Evolutionary conservation across 148 eudicot genomes (phyloP), one percentile per base, ranked within the genome.

Genomic region (Linanthus parryae): DNA sequence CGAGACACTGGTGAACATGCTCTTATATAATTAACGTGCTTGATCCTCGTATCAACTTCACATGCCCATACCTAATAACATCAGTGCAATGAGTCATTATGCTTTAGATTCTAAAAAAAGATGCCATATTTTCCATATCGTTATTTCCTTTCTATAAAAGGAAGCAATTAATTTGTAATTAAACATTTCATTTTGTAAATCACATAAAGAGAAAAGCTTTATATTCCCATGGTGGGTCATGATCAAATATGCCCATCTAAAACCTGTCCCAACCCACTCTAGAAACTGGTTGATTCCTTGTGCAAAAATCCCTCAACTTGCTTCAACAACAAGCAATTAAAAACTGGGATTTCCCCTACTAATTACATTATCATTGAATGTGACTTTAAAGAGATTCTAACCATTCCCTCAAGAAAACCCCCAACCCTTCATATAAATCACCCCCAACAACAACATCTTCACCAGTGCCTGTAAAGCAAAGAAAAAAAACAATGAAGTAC

Each of bases 401-500:
- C n/a, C n/a, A n/a, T n/a, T n/a, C n/a, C n/a, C n/a, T n/a, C n/a
- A n/a, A n/a, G n/a, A n/a, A n/a, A 23, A 44, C 15, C n/a, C 16
- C 16, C 4, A 44, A 44, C 23, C 10, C 13, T 44, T 21, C 25
- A 44, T 21, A 9, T 19, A 12, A 0, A 21, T 44, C 23, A 19
- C 12, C 25, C 22, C 18, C 5, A 2, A 34, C 27, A 7, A 15
- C 7, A 31, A 50, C n/a, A n/a, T n/a, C n/a, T n/a, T n/a, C n/a
- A n/a, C n/a, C n/a, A n/a, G n/a, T n/a, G n/a, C n/a, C n/a, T n/a
- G n/a, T n/a, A n/a, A n/a, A 19, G n/a, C n/a, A n/a, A n/a, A n/a
- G n/a, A n/a, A n/a, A n/a, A n/a, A n/a, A 52, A 49, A 68, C 62
- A 49, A 84, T 84, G 92, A 84, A 73, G 51, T 84, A 83, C 79